Evolutionary conservation across 306 rosid genomes (phyloP).

Genomic region (Malus asiatica): DNA sequence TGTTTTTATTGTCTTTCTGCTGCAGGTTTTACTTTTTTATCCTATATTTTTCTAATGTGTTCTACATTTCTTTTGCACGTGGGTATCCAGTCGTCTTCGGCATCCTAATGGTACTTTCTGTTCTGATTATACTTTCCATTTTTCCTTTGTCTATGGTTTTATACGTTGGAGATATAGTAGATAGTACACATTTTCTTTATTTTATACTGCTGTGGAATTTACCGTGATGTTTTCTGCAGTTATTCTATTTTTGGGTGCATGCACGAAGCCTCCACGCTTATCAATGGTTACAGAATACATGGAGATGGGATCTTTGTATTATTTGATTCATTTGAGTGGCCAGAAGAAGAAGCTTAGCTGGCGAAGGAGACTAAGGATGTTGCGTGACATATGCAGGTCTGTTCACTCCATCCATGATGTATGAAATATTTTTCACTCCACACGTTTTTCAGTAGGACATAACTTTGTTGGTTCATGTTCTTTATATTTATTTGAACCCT

Average conservation of each 20-base stretch:
- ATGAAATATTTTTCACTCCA: slow-evolving; percentile 6
- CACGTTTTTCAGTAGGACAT: neutral
- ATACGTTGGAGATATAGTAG: slow-evolving; percentile 4
- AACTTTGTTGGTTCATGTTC: no score
- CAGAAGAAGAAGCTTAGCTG: slow-evolving; percentile 89
- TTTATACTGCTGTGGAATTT: slow-evolving; percentile 12
- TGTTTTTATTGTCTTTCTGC: neutral
- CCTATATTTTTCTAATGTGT: slow-evolving; percentile 30
- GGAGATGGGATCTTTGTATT: slow-evolving; percentile 95
- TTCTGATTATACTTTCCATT: slow-evolving; percentile 12
- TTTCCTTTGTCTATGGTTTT: slow-evolving; percentile 8
- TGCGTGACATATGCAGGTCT: slow-evolving; percentile 93
- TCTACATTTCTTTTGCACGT: slow-evolving; percentile 9
- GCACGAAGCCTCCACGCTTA: slow-evolving; percentile 93
- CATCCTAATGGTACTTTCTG: slow-evolving; percentile 86
- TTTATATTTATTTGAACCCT: no score
- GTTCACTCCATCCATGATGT: slow-evolving; percentile 12
- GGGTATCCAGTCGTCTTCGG: slow-evolving; percentile 76
- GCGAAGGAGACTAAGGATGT: slow-evolving; percentile 82
- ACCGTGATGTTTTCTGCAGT: slow-evolving; percentile 54
- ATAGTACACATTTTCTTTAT: slow-evolving; percentile 2
- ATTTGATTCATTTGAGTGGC: slow-evolving; percentile 84
- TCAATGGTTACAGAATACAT: slow-evolving; percentile 96
- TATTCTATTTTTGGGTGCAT: slow-evolving; percentile 96
- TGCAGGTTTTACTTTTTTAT: slow-evolving; percentile 12